Conservation (phyloP, 495 filamentous ascomycete genomes). For the Echria macrotheca region DNA sequence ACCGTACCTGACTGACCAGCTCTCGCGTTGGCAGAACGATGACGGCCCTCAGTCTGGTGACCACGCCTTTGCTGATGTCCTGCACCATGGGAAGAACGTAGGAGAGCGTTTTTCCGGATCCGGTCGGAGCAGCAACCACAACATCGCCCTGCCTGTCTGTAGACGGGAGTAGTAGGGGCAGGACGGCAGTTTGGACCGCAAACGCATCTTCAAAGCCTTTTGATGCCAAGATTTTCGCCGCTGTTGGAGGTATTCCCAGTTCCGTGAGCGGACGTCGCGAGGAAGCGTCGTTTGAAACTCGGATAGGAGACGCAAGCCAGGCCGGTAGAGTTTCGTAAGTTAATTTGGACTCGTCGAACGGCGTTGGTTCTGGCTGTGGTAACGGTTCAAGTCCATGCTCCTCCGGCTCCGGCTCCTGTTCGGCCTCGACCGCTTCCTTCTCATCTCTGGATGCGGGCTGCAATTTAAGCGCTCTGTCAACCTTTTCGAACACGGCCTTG, state of each 20-base stretch:
- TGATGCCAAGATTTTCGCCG: slow-evolving; percentile 49
- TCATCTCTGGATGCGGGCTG: slow-evolving; percentile 19
- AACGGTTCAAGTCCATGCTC: slow-evolving; percentile 67
- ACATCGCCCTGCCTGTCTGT: slow-evolving; percentile 62
- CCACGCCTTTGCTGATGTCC: slow-evolving; percentile 53
- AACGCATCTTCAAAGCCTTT: slow-evolving; percentile 71
- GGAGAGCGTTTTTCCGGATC: slow-evolving; percentile 88
- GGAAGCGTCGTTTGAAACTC: slow-evolving; percentile 53
- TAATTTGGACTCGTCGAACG: slow-evolving; percentile 45
- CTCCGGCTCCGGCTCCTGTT: slow-evolving; percentile 48
- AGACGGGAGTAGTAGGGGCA: slow-evolving; percentile 66
- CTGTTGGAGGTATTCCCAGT: slow-evolving; percentile 44
- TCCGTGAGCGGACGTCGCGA: slow-evolving; percentile 55
- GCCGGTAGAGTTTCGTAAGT: slow-evolving; percentile 52
- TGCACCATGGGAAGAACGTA: slow-evolving; percentile 84
- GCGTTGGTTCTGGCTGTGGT: slow-evolving; percentile 64
- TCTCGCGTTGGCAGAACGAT: slow-evolving; percentile 88
- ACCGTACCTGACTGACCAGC: slow-evolving; percentile 74
- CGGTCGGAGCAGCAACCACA: slow-evolving; percentile 82
- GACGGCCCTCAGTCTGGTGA: slow-evolving; percentile 63
- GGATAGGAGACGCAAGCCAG: slow-evolving; percentile 73
- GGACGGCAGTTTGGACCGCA: slow-evolving; percentile 74
- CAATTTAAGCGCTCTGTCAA: slow-evolving; percentile 40
- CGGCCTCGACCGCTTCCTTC: slow-evolving; percentile 25
- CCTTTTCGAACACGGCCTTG: slow-evolving; percentile 42